These are phyloP conservation scores for Aspergillus awamori DNA, from an alignment of 2,329 filamentous ascomycete genomes.

Conservation along the genomic window DNA sequence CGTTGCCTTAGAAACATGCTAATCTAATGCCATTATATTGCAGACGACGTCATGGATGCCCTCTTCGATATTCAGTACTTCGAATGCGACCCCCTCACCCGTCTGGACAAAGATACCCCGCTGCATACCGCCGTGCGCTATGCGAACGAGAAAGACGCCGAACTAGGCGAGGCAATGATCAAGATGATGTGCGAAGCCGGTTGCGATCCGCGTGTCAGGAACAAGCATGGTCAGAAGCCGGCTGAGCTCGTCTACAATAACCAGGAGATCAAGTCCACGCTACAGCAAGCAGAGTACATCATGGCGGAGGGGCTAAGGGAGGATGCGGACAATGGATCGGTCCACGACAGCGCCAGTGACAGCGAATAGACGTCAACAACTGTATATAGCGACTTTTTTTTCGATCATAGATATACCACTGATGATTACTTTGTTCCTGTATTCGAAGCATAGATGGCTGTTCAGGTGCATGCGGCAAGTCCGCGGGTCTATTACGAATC, in stretches of 20 bases:
- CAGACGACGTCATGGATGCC: slow-evolving; percentile 52
- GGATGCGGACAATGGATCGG: slow-evolving; percentile 39
- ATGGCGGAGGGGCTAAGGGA: slow-evolving; percentile 48
- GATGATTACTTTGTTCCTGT: slow-evolving; percentile 17
- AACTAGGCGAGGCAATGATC: slow-evolving; percentile 49
- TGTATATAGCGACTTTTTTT: slow-evolving; percentile 10
- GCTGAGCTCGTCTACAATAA: slow-evolving; percentile 49
- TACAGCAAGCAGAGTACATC: slow-evolving; percentile 52
- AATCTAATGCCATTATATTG: not conserved
- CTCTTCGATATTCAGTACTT: slow-evolving; percentile 53
- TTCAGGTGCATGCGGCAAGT: not conserved
- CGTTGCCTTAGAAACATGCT: not conserved
- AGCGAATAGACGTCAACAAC: slow-evolving; percentile 35
- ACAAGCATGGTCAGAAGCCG: slow-evolving; percentile 52
- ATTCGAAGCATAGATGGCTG: slow-evolving; percentile 5
- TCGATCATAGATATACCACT: slow-evolving; percentile 24
- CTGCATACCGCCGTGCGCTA: slow-evolving; percentile 50
- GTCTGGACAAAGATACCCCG: slow-evolving; percentile 50
- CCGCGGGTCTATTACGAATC: not conserved
- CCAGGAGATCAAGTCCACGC: slow-evolving; percentile 42
- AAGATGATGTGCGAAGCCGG: slow-evolving; percentile 55
- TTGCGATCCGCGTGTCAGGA: slow-evolving; percentile 51
- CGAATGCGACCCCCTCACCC: slow-evolving; percentile 52
- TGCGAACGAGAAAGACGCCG: slow-evolving; percentile 50
- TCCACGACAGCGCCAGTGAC: slow-evolving; percentile 45